Base-by-base conservation (phyloP, 148 eudicot genomes). In the Chenopodium quinoa region DNA sequence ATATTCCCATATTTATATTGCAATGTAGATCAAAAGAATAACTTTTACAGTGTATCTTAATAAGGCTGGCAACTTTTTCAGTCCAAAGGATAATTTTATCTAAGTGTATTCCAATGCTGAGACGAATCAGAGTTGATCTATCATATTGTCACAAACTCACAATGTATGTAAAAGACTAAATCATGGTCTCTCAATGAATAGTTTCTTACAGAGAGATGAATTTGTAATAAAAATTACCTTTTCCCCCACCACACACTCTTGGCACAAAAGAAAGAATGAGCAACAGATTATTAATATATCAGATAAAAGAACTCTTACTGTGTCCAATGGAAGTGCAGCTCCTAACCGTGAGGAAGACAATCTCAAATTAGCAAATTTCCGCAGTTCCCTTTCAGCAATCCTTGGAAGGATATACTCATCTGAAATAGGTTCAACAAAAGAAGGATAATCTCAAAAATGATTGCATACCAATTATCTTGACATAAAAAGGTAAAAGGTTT, bases 401-500 rank as follows among this genome's bases (percentile, higher is more conserved):
- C 88, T 93, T 23, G 97, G 98, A 86, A 95, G 93, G 75, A 95
- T 92, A 81, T 95, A 95, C 82, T 95, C 98, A 85, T 93, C 98
- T 95, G 86, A 73, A 75, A 75, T 66, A 80, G 22, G 25, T 17
- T 48, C 44, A 69, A 63, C 75, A 67, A 31, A 48, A 37, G 75
- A 67, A 80, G 69, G 27, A 50, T 67, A 60, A 75, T 34, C 67
- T 78, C 78, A 78, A 72, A 40, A 71, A 4, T 27, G 52, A 22
- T 14, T 72, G 34, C 44, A 44, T 23, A 71, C 71, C 52, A 54
- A 16, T 23, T 56, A 7, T 69, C 44, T 22, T 16, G 14, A 3
- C 29, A 80, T 23, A 5, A 7, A 80, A 56, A 17, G 17, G 9
- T 47, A 14, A 16, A 56, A 56, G 22, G 22, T 56, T 56, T 13